These are phyloP conservation scores for Polymyxa betae DNA, from an alignment of 208 protist species.

Conservation along the genomic window DNA sequence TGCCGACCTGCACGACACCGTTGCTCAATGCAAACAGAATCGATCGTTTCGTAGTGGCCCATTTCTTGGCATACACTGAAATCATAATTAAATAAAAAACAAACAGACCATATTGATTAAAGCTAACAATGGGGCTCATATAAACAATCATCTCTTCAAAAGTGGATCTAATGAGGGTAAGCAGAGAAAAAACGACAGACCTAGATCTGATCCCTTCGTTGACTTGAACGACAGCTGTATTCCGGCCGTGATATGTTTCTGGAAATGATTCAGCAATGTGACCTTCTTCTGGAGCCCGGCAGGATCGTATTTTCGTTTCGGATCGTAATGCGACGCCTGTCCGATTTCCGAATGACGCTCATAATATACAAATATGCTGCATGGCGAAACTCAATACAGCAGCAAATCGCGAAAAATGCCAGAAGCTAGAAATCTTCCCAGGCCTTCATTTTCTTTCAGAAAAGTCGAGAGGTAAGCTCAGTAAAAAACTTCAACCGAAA, in stretches of 20 bases:
- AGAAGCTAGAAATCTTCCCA: too few species aligned
- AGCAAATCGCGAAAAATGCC: too few species aligned
- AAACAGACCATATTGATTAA: not conserved
- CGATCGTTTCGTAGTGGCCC: conserved; percentile 25
- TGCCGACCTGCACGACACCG: not conserved
- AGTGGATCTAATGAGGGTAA: too few species aligned
- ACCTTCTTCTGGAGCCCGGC: conserved; percentile 89
- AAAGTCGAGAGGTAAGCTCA: too few species aligned
- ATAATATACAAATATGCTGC: too few species aligned
- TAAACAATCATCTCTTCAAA: not conserved
- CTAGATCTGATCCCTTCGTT: too few species aligned
- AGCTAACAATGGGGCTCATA: not conserved
- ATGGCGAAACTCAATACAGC: too few species aligned
- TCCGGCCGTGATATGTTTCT: too few species aligned
- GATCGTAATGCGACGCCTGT: not conserved
- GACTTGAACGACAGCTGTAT: too few species aligned
- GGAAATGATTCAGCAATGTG: conserved; percentile 93
- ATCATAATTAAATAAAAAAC: not conserved
- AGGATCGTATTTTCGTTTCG: conserved; percentile 72
- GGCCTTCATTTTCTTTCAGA: too few species aligned
- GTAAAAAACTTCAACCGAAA: not conserved
- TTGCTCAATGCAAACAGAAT: conserved; percentile 46
- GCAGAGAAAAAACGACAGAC: too few species aligned
- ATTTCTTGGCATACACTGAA: conserved; percentile 38
- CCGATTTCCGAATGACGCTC: not conserved